Percentiles rank a stretch among this genome's conserved stretches.
These are phyloP conservation scores for Sphaerosporella brunnea DNA, from an alignment of 495 filamentous ascomycete genomes.

Conservation along the genomic window DNA sequence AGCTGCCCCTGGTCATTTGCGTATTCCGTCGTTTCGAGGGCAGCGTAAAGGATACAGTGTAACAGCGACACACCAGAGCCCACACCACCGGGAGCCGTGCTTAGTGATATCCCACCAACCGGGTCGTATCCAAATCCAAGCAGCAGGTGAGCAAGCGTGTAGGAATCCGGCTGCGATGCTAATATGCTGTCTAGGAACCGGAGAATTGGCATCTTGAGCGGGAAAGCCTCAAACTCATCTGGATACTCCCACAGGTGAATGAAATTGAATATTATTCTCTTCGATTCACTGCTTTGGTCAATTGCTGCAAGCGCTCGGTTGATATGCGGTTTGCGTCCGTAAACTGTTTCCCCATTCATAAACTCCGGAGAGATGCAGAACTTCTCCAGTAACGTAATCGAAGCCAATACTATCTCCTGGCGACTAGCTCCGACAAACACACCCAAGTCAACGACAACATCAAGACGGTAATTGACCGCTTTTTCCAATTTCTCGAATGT, in stretches of 20 bases:
- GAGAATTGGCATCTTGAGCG: conserved; percentile 60
- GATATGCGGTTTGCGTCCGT: conserved; percentile 14
- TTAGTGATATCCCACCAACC: conserved; percentile 20
- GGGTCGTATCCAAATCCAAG: conserved; percentile 64
- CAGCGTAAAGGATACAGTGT: conserved; percentile 53
- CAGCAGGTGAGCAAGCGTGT: conserved; percentile 74
- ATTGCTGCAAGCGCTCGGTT: conserved; percentile 21
- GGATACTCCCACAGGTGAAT: conserved; percentile 24
- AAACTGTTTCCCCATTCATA: conserved; percentile 33
- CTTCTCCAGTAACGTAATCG: conserved; percentile 65
- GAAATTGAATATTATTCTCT: conserved; percentile 23
- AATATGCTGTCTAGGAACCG: conserved; percentile 68
- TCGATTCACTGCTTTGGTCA: conserved; percentile 23
- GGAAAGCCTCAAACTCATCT: conserved; percentile 26
- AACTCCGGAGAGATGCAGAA: conserved; percentile 67
- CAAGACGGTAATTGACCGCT: conserved; percentile 61
- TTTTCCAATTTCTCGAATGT: conserved; percentile 71
- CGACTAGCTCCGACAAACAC: conserved; percentile 69
- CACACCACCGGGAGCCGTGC: conserved; percentile 21
- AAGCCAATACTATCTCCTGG: conserved; percentile 52
- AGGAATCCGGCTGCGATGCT: conserved; percentile 45
- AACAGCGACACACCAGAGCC: conserved; percentile 51
- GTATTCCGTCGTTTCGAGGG: conserved; percentile 36
- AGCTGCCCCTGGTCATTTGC: background rate
- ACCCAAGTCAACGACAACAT: conserved; percentile 58